Evolutionary conservation across 106 monocot genomes (phyloP).

Genomic region (Allium fistulosum): DNA sequence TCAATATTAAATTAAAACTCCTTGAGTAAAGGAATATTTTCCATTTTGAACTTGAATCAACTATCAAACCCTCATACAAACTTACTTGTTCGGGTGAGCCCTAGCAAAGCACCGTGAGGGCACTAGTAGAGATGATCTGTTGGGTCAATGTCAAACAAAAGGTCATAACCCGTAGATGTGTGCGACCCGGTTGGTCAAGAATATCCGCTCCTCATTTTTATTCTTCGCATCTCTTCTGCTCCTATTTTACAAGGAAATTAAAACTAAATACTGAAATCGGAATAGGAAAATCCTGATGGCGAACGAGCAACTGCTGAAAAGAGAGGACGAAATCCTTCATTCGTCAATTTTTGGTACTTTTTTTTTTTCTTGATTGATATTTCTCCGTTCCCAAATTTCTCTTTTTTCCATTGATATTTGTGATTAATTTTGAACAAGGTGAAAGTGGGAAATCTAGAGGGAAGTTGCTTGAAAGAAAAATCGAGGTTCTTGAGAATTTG

Average conservation of each 20-base stretch:
- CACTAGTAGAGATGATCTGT: neutral
- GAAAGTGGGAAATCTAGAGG: slow-evolving; percentile 41
- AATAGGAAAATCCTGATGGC: slow-evolving; percentile 10
- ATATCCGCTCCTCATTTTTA: neutral
- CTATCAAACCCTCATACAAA: too few relatives aligned
- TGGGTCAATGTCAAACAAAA: neutral
- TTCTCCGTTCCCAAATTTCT: neutral
- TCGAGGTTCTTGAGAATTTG: slow-evolving; percentile 72
- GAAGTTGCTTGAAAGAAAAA: slow-evolving; percentile 70
- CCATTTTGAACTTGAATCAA: too few relatives aligned
- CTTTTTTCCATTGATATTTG: neutral
- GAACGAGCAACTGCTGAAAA: slow-evolving; percentile 15
- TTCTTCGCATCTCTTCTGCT: neutral
- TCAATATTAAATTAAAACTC: too few relatives aligned
- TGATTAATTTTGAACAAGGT: slow-evolving; percentile 22
- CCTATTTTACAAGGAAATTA: too few relatives aligned
- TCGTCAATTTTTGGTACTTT: slow-evolving; percentile 25
- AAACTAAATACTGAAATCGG: neutral
- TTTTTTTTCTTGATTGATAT: neutral
- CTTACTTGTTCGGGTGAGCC: too few relatives aligned
- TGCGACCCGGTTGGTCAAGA: neutral
- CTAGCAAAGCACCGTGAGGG: too few relatives aligned
- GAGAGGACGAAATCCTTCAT: slow-evolving; percentile 12
- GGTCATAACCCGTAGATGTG: neutral
- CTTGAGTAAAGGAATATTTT: too few relatives aligned